These are phyloP conservation scores for Calocera cornea DNA, from an alignment of 768 basidiomycete species.

Conservation along the genomic window DNA sequence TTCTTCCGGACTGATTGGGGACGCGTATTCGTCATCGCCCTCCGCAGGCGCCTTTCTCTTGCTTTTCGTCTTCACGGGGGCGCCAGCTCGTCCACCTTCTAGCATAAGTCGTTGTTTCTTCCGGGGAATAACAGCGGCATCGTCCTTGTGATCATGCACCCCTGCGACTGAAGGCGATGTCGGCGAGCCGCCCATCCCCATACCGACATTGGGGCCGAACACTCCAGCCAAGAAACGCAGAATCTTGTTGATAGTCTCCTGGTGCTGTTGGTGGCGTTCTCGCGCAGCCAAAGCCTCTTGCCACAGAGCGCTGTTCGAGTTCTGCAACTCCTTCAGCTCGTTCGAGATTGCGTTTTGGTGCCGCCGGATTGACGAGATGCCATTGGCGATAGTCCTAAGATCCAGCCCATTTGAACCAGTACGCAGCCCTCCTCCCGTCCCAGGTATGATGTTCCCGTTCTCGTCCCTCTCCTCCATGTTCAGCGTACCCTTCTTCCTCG, in stretches of 20 bases:
- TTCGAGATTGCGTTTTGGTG: slow-evolving; percentile 86
- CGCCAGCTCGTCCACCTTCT: neutral
- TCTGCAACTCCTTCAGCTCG: slow-evolving; percentile 78
- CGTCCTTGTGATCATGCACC: neutral
- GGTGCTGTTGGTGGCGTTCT: slow-evolving; percentile 76
- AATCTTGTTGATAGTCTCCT: slow-evolving; percentile 92
- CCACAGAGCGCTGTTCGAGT: slow-evolving; percentile 83
- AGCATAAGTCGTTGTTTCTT: neutral
- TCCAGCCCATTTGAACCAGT: slow-evolving; percentile 40
- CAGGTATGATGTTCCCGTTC: neutral
- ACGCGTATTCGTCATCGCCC: neutral
- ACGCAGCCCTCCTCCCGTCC: neutral
- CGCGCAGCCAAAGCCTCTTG: slow-evolving; percentile 70
- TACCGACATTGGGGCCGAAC: slow-evolving; percentile 37
- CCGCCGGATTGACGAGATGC: slow-evolving; percentile 74
- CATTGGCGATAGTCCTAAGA: slow-evolving; percentile 62
- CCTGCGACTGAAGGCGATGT: neutral
- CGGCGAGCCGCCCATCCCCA: neutral
- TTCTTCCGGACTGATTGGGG: neutral
- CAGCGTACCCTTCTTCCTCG: slow-evolving; percentile 52
- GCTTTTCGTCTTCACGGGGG: neutral
- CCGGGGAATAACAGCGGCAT: neutral
- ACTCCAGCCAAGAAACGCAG: slow-evolving; percentile 89
- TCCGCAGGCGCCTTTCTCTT: neutral
- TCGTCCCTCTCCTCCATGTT: slow-evolving; percentile 3